phyloP scores from a whole-genome alignment of 441 rosid species.

The Capsella rubella region DNA sequence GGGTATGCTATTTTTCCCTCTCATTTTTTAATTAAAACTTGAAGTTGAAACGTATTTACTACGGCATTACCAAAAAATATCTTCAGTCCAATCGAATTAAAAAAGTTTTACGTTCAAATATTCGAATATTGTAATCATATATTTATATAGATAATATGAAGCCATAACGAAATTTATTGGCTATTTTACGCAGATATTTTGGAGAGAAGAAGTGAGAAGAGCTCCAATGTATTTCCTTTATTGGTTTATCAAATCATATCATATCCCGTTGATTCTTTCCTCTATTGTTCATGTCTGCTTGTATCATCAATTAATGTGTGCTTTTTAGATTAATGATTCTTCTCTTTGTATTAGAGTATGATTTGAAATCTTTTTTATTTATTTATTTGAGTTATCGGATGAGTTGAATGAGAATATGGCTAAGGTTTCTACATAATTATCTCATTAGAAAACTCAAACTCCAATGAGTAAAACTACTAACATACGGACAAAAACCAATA shows the following conservation, averaged over 20 bases:
- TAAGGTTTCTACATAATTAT: too few species aligned
- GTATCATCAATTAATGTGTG: conserved; percentile 31
- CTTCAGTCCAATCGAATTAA: background rate
- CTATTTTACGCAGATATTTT: conserved; percentile 31
- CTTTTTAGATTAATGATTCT: conserved; percentile 31
- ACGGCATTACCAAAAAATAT: background rate
- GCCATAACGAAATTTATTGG: background rate
- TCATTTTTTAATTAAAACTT: background rate
- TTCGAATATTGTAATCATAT: too few species aligned
- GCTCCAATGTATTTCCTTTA: conserved; percentile 12
- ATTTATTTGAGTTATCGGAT: background rate
- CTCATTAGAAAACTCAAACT: too few species aligned
- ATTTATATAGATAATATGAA: too few species aligned
- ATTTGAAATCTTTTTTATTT: conserved; percentile 1
- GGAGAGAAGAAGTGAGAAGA: conserved; percentile 19
- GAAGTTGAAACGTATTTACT: background rate
- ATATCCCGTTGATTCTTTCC: conserved; percentile 33
- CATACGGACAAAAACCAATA: too few species aligned
- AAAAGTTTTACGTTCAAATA: too few species aligned
- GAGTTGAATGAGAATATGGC: background rate
- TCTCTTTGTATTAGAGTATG: conserved; percentile 30
- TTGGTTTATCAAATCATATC: conserved; percentile 10
- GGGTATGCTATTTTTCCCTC: conserved; percentile 19
- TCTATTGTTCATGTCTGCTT: conserved; percentile 19
- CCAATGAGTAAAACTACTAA: too few species aligned